Base-by-base conservation (phyloP, 2,329 filamentous ascomycete genomes). In the Mycogone perniciosa region DNA sequence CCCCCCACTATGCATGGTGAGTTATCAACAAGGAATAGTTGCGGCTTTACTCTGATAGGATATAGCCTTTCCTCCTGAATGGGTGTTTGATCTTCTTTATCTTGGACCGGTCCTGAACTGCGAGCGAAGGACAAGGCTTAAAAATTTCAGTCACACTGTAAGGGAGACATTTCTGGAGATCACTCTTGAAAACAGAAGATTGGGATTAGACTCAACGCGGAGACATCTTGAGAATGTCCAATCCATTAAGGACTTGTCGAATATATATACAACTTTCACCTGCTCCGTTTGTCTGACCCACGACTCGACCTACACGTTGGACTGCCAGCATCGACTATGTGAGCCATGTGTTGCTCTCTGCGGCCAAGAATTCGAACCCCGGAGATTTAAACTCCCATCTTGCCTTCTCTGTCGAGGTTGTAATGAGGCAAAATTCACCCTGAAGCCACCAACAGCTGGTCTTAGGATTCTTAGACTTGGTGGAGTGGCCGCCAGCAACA, bases 61-160 rank as follows among this genome's bases (percentile, higher is more conserved):
- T 5, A n/a, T 31, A 50, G 47, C 8, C 9, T 50, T 50, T 20
- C 10, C 20, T 27, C 40, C 39, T 8, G 7, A 31, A 6, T 5
- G 29, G 6, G 35, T 51, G 2, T 51, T 51, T 46, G n/a, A 51
- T 8, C 30, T 37, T n/a, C 13, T 42, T 29, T 51, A 51, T 41
- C 4, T 6, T 8, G 29, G 44, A 7, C 20, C 10, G 5, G 6
- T 50, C 7, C 10, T n/a, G 4, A 29, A 10, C 5, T 50, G 40
- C 13, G 47, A 44, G 30, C 33, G 8, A 9, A 4, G 8, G 20
- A 7, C 31, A 26, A 4, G 29, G 11, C 2, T 49, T 6, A 9
- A 11, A 4, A 34, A 34, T 37, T 31, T 50, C 7, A 37, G 7
- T 11, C 20, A 50, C 10, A 20, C 8, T 5, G 34, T 50, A 4